A percentile compares a stretch with the other conserved stretches of the same genome.
These are phyloP conservation scores for Aspergillus candidus DNA, from an alignment of 2,329 filamentous ascomycete genomes.

Conservation along the genomic window DNA sequence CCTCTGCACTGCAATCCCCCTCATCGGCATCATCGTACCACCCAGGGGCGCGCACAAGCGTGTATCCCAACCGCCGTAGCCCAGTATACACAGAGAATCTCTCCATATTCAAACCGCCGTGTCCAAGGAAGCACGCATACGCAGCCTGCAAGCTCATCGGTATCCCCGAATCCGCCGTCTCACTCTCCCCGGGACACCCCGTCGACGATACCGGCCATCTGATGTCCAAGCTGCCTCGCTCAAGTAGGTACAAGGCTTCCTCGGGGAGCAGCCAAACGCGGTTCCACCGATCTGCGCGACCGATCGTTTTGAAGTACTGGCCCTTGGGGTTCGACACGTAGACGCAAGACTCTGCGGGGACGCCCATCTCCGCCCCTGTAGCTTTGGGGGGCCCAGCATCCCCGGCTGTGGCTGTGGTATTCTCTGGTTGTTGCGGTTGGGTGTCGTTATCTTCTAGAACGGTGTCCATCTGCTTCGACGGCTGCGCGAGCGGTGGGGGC, in stretches of 20 bases:
- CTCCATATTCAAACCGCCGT: slow-evolving; percentile 60
- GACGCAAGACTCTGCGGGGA: slow-evolving; percentile 43
- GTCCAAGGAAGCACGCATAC: slow-evolving; percentile 75
- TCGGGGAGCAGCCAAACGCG: slow-evolving; percentile 82
- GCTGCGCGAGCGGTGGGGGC: slow-evolving; percentile 9
- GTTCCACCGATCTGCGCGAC: slow-evolving; percentile 58
- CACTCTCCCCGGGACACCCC: slow-evolving; percentile 20
- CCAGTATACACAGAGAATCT: slow-evolving; percentile 84
- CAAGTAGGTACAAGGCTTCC: slow-evolving; percentile 82
- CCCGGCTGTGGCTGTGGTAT: slow-evolving; percentile 3
- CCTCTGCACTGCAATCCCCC: background rate
- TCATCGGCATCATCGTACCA: slow-evolving; percentile 35
- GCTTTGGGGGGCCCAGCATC: slow-evolving; percentile 8
- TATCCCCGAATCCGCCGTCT: slow-evolving; percentile 57
- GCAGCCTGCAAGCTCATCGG: slow-evolving; percentile 87
- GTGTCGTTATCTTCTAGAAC: slow-evolving; percentile 7
- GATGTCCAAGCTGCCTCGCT: slow-evolving; percentile 79
- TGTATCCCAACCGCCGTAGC: slow-evolving; percentile 75
- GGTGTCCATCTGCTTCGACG: slow-evolving; percentile 11
- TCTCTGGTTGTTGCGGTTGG: slow-evolving; percentile 8
- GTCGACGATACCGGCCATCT: slow-evolving; percentile 62
- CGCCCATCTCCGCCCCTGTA: slow-evolving; percentile 10
- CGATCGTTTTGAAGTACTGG: slow-evolving; percentile 68
- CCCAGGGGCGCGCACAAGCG: slow-evolving; percentile 64
- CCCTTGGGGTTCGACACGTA: slow-evolving; percentile 67